Evolutionary conservation across 2,329 filamentous ascomycete species (phyloP).

Genomic region (Allantophomopsis cytisporea): DNA sequence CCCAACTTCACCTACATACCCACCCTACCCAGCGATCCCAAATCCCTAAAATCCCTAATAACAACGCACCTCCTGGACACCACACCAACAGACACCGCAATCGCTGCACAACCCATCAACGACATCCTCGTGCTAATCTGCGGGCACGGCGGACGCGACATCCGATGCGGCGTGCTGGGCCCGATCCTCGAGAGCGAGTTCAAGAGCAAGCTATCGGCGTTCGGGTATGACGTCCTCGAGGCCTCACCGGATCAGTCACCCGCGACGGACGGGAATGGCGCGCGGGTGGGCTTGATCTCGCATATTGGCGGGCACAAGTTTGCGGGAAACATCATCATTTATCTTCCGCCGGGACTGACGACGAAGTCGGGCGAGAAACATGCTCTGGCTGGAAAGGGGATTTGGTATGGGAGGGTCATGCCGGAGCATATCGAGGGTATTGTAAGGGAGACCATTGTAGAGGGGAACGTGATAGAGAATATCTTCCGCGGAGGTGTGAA

Average conservation of each 20-base stretch:
- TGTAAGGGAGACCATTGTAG: constrained; percentile 53
- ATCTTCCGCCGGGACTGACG: constrained; percentile 46
- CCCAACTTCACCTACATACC: constrained; percentile 75
- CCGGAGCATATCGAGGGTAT: constrained; percentile 66
- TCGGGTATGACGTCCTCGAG: constrained; percentile 33
- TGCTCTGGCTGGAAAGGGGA: constrained; percentile 53
- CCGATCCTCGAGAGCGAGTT: constrained; percentile 64
- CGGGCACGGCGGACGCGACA: constrained; percentile 72
- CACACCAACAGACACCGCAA: too few species aligned
- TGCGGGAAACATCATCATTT: constrained; percentile 74
- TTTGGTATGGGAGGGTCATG: constrained; percentile 75
- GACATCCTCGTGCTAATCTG: constrained; percentile 76
- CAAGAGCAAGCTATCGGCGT: constrained; percentile 35
- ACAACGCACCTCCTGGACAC: too few species aligned
- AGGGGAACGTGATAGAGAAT: constrained; percentile 54
- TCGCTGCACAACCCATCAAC: too few species aligned
- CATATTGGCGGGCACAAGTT: constrained; percentile 81
- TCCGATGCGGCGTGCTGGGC: constrained; percentile 69
- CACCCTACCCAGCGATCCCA: constrained; percentile 40
- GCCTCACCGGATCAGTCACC: constrained; percentile 12
- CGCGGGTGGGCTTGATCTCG: constrained; percentile 56
- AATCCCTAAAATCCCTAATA: too few species aligned
- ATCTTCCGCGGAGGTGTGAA: constrained; percentile 60
- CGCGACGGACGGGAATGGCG: constrained; percentile 19
- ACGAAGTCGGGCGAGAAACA: constrained; percentile 29